Conservation (phyloP, 2,329 filamentous ascomycete species). For the Dryadomyces sulphureus region DNA sequence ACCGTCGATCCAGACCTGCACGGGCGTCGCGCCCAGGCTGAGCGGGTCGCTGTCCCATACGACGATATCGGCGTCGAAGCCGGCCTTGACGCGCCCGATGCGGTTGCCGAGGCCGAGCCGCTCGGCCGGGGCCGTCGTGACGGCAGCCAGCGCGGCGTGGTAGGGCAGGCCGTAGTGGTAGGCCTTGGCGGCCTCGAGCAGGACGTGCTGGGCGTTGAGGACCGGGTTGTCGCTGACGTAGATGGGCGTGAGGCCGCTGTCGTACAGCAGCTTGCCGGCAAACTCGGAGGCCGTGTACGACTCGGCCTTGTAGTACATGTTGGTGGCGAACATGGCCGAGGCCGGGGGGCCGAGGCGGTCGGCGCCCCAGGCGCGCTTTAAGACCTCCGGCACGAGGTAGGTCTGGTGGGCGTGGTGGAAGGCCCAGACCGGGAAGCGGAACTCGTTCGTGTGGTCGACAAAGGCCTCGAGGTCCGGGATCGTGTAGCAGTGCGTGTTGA, state of each 20-base stretch:
- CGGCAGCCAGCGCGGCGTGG: conserved; percentile 40
- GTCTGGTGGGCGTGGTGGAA: conserved; percentile 60
- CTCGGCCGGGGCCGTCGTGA: conserved; percentile 44
- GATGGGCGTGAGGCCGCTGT: conserved; percentile 48
- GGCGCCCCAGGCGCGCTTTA: conserved; percentile 39
- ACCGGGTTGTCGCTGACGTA: conserved; percentile 62
- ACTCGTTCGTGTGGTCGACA: conserved; percentile 57
- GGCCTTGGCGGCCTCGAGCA: conserved; percentile 48
- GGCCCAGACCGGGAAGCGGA: conserved; percentile 49
- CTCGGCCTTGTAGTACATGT: conserved; percentile 58
- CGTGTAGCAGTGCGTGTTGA: conserved; percentile 61
- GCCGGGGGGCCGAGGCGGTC: conserved; percentile 11
- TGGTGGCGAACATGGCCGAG: conserved; percentile 42
- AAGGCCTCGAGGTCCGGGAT: conserved; percentile 55
- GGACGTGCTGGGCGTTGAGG: conserved; percentile 52
- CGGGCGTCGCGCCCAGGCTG: conserved; percentile 41
- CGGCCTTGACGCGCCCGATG: conserved; percentile 45
- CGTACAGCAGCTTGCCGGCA: conserved; percentile 51
- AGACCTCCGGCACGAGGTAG: conserved; percentile 48
- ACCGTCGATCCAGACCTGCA: conserved; percentile 51
- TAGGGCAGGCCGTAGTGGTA: conserved; percentile 47
- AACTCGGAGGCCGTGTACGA: conserved; percentile 49
- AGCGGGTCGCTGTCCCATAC: conserved; percentile 50
- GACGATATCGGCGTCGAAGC: conserved; percentile 46
- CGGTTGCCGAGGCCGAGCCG: conserved; percentile 41